A percentile compares a stretch with the other conserved stretches of the same genome.
Conservation (phyloP, 2,329 filamentous ascomycete species). For the Didymella keratinophila region DNA sequence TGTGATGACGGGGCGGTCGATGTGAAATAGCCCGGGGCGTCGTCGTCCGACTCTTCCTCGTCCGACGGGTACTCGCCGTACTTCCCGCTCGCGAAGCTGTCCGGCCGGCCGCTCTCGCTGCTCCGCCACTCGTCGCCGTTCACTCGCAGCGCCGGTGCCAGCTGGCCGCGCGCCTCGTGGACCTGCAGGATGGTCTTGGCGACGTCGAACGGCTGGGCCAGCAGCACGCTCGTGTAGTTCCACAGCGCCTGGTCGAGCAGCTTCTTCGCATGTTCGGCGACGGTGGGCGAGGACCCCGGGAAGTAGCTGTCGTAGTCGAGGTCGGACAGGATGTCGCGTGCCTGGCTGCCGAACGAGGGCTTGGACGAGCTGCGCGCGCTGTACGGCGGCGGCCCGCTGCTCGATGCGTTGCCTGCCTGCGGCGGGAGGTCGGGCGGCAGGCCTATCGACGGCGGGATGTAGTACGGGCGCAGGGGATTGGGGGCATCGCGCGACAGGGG, state of each 20-base stretch:
- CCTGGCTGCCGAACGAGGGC: conserved; percentile 66
- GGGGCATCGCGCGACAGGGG: conserved; percentile 56
- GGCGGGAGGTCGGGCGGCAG: conserved; percentile 58
- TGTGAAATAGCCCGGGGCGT: conserved; percentile 79
- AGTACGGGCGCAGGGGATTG: conserved; percentile 75
- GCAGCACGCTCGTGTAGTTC: conserved; percentile 88
- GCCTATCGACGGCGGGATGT: conserved; percentile 73
- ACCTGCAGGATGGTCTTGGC: conserved; percentile 93
- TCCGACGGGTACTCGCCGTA: conserved; percentile 63
- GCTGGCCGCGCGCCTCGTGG: conserved; percentile 58
- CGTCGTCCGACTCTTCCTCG: conserved; percentile 79
- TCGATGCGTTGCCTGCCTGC: background rate
- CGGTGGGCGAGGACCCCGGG: conserved; percentile 73
- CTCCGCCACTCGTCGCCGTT: background rate
- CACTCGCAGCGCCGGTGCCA: background rate
- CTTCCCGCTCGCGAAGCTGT: conserved; percentile 45
- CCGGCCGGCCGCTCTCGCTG: conserved; percentile 37
- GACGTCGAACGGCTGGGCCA: conserved; percentile 96
- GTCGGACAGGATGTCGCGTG: conserved; percentile 86
- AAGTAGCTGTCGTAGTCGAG: conserved; percentile 92
- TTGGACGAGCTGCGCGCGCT: conserved; percentile 48
- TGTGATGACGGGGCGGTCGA: conserved; percentile 65
- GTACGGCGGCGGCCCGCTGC: conserved; percentile 42
- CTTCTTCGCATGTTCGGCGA: conserved; percentile 75
- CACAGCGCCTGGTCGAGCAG: conserved; percentile 85